Evolutionary conservation across 2,329 filamentous ascomycete genomes (phyloP), one percentile per base, ranked within the genome.

Genomic region (Aureobasidium sp.): DNA sequence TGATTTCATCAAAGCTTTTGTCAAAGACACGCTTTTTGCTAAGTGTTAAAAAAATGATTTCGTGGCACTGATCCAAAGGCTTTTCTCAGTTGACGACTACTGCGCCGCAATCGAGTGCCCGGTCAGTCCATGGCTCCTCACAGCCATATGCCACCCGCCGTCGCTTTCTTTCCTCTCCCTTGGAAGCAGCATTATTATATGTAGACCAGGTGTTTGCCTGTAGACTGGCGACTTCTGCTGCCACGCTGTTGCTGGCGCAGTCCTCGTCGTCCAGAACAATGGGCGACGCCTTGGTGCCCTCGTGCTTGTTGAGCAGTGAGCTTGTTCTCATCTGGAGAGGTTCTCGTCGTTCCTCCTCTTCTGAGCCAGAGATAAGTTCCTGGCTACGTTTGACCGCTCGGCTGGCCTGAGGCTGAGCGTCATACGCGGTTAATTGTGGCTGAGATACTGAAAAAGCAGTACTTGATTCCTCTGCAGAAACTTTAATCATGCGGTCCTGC

Each of bases 361-460:
- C 50, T 12, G 48, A 61, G 13, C 44, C 50, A 37, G 44, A 36
- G 2, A 52, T 53, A 8, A 36, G 37, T 13, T 36, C 44, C 9
- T 20, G 41, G 44, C 47, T 53, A 50, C 58, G 58, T 37, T 61
- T 62, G 47, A 48, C 60, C 60, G 50, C 39, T 62, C 60, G 39
- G 60, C 60, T 62, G 60, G 60, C 60, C 60, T 32, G 50, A 34
- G 60, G 50, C 60, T 62, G 60, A 62, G 60, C 60, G 48, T 62
- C 60, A 53, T 62, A 39, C 41, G 60, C 50, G 60, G 50, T 53
- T 20, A 27, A 53, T 29, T 23, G 47, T 29, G 27, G 17, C 37
- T 44, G 17, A n/a, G 10, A 39, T 39, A 20, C 13, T 20, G 37
- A 29, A 41, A 55, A 58, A 12, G 41, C 13, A 27, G 29, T 58